Evolutionary conservation across 805 yeast genomes (phyloP), one percentile per base, ranked within the genome.

Genomic region (Priceomyces carsonii): DNA sequence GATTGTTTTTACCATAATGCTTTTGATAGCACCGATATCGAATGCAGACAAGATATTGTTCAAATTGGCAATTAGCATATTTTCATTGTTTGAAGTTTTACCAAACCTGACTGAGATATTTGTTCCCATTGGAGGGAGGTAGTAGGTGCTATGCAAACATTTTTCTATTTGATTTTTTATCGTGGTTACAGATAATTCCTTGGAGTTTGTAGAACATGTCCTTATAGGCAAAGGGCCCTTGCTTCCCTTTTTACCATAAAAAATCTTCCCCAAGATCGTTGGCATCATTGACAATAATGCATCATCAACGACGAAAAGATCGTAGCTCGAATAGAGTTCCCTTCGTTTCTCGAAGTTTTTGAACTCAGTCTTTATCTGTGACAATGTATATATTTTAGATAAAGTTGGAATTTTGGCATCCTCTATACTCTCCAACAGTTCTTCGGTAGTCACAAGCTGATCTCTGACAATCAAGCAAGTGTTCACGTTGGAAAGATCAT

Each of bases 291-390:
- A 79, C 35, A 88, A 70, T 29, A 91, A 69, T 23, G 82, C 80
- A 43, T 89, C 96, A 63, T 93, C 99, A 35, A 87, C 82, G 27
- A 93, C 56, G 59, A 93, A 86, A 42, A 88, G 46, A 50, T 89
- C 95, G 55, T 77, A 85, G 39, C 78, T 80, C 10, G 71, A 58
- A 27, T 73, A 61, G 41, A 93, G 77, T 43, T 80, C 82, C 58
- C 97, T 80, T 59, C 89, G 81, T 40, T 89, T 82, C 61, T 93
- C 97, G 51, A 68, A 93, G n/a, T 86, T 78, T 65, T 88, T 88
- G 72, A 80, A 91, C 42, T 82, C 84, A 21, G 89, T 85, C 59
- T 87, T 87, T 44, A 93, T 71, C 47, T 88, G 84, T 29, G 78
- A 71, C 36, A 82, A 82, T 5, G 93, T 75, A 21, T 89, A 71